Conservation (phyloP, 1,284 basidiomycete species). For the Pisolithus thermaeus region DNA sequence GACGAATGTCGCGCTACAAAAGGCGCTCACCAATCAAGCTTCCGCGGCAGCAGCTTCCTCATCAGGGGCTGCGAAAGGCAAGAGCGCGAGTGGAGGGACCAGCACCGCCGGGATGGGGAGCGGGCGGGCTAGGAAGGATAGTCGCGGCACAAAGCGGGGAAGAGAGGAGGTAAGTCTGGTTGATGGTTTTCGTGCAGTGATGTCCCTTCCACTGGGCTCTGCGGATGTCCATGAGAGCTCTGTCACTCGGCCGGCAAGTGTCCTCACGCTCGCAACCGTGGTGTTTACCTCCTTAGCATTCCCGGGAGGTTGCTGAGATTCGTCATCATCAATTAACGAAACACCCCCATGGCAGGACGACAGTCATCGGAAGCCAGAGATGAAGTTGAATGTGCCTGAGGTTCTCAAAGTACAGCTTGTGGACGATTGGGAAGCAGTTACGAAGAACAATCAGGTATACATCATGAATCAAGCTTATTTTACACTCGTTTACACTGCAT, state of each 20-base stretch:
- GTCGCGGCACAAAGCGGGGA: slow-evolving; percentile 33
- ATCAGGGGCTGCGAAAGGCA: slow-evolving; percentile 24
- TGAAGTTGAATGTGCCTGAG: slow-evolving; percentile 90
- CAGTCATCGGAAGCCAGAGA: slow-evolving; percentile 72
- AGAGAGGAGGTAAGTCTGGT: slow-evolving; percentile 28
- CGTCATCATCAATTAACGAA: not conserved
- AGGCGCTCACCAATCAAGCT: slow-evolving; percentile 41
- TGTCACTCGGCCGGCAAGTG: too few relatives aligned
- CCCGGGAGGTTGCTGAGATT: not conserved
- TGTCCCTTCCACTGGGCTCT: slow-evolving; percentile 7
- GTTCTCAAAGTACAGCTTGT: slow-evolving; percentile 85
- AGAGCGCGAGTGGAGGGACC: slow-evolving; percentile 14
- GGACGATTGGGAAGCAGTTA: slow-evolving; percentile 97
- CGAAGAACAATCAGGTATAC: slow-evolving; percentile 84
- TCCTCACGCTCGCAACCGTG: too few relatives aligned
- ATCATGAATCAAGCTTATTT: not conserved
- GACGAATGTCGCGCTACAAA: slow-evolving; percentile 76
- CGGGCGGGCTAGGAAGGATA: slow-evolving; percentile 25
- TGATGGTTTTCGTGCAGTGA: not conserved
- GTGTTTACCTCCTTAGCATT: too few relatives aligned
- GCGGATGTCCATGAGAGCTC: too few relatives aligned
- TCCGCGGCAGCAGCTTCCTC: slow-evolving; percentile 33
- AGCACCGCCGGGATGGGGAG: slow-evolving; percentile 17
- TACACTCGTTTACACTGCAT: not conserved
- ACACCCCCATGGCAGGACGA: slow-evolving; percentile 44